Evolutionary conservation across 2,329 filamentous ascomycete species (phyloP).

Genomic region (Dryadomyces sulphureus): DNA sequence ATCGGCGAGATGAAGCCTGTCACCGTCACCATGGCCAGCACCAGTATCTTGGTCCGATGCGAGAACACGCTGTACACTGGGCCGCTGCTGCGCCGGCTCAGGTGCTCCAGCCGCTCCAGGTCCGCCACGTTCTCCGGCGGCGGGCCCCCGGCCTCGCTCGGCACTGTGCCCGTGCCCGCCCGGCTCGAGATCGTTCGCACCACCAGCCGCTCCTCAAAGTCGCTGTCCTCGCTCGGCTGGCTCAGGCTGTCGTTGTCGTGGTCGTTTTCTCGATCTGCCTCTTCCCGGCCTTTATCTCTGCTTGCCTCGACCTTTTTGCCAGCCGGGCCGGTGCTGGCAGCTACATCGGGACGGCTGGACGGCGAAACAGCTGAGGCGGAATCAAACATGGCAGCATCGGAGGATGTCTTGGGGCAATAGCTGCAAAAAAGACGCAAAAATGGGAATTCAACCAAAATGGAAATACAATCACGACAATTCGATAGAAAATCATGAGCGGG

Average conservation of each 20-base stretch:
- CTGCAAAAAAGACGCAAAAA: too few relatives aligned
- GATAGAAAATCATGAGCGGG: neutral
- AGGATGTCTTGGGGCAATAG: too few relatives aligned
- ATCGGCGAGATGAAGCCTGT: constrained; percentile 41
- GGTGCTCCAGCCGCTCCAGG: constrained; percentile 18
- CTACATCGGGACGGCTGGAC: too few relatives aligned
- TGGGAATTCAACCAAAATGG: neutral
- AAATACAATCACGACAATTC: neutral
- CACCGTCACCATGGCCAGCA: constrained; percentile 35
- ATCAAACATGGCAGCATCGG: too few relatives aligned
- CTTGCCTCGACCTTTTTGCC: too few relatives aligned
- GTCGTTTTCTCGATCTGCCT: too few relatives aligned
- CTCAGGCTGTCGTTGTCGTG: too few relatives aligned
- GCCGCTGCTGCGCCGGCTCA: constrained; percentile 21
- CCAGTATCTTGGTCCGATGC: constrained; percentile 30
- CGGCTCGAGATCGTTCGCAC: neutral
- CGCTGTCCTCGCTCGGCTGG: too few relatives aligned
- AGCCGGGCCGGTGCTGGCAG: too few relatives aligned
- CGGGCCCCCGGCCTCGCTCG: constrained; percentile 1
- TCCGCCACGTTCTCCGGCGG: constrained; percentile 9
- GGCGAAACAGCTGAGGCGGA: too few relatives aligned
- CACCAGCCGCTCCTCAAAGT: neutral
- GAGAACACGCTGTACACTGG: constrained; percentile 27
- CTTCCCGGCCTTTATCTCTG: too few relatives aligned
- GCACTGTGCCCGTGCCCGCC: neutral